Evolutionary conservation across 148 eudicot species (phyloP).

Genomic region (Linanthus parryae): DNA sequence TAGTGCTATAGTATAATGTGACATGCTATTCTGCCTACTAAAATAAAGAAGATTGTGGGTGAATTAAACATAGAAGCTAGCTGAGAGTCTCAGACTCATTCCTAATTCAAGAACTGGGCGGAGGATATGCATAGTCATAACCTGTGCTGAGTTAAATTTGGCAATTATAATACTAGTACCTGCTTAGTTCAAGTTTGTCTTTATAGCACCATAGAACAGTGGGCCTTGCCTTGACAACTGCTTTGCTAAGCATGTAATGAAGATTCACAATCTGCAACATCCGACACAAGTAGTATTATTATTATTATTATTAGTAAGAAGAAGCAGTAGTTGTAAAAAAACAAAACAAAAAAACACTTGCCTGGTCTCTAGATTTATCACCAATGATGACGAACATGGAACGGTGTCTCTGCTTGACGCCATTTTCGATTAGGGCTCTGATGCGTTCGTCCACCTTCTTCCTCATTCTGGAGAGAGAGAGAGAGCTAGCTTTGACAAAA

Average conservation of each 20-base stretch:
- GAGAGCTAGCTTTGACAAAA: too few relatives aligned
- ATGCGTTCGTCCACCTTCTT: constrained; percentile 93
- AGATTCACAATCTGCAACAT: constrained; percentile 65
- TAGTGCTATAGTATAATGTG: too few relatives aligned
- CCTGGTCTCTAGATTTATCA: constrained; percentile 88
- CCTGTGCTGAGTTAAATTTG: not conserved
- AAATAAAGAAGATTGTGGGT: too few relatives aligned
- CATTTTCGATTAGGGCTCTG: constrained; percentile 83
- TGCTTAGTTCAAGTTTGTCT: constrained; percentile 72
- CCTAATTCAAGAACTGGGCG: too few relatives aligned
- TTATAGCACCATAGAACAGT: constrained; percentile 81
- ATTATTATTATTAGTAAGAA: not conserved
- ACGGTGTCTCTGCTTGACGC: constrained; percentile 78
- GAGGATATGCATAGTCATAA: too few relatives aligned
- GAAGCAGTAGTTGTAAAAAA: too few relatives aligned
- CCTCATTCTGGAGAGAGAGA: too few relatives aligned
- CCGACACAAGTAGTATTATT: not conserved
- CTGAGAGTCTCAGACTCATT: too few relatives aligned
- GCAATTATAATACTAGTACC: constrained; percentile 18
- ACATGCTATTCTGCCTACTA: too few relatives aligned
- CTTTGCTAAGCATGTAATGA: constrained; percentile 49
- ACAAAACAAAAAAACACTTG: too few relatives aligned
- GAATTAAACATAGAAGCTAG: too few relatives aligned
- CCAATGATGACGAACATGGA: constrained; percentile 84
- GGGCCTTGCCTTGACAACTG: constrained; percentile 57